These are phyloP conservation scores for Byssoonygena ceratinophila DNA, from an alignment of 2,329 filamentous ascomycete species.

Conservation along the genomic window DNA sequence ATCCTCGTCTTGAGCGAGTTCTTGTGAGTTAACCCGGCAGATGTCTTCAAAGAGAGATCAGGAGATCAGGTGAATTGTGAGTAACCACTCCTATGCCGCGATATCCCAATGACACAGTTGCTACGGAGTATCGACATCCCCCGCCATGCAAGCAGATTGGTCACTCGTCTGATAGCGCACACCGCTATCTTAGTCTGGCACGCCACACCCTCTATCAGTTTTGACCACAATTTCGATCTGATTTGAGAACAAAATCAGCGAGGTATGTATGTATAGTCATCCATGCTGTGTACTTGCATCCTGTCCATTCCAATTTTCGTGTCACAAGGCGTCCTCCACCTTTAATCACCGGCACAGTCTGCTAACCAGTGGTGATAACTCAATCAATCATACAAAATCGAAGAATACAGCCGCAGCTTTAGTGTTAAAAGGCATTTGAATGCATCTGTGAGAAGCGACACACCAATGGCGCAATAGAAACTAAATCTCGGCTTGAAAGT, in stretches of 20 bases:
- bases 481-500: neutral
- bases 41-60: no score
- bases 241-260: neutral
- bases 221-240: neutral
- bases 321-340: slow-evolving; percentile 10
- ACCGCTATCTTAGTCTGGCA: slow-evolving; percentile 2
- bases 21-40: no score
- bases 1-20: no score
- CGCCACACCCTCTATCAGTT: slow-evolving; percentile 1
- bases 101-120: neutral
- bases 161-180: neutral
- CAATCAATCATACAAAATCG: neutral
- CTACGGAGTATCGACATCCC: neutral
- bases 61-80: no score
- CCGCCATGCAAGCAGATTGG: neutral
- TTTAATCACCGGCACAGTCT: slow-evolving; percentile 3
- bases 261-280: neutral
- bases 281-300: no score
- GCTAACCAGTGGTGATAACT: neutral
- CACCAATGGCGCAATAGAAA: neutral
- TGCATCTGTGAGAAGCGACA: neutral
- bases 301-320: slow-evolving; percentile 3
- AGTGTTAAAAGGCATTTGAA: no score
- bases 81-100: no score
- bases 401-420: neutral